phyloP scores from a whole-genome alignment of 2,329 filamentous ascomycete genomes.

The Curvularia lunata region DNA sequence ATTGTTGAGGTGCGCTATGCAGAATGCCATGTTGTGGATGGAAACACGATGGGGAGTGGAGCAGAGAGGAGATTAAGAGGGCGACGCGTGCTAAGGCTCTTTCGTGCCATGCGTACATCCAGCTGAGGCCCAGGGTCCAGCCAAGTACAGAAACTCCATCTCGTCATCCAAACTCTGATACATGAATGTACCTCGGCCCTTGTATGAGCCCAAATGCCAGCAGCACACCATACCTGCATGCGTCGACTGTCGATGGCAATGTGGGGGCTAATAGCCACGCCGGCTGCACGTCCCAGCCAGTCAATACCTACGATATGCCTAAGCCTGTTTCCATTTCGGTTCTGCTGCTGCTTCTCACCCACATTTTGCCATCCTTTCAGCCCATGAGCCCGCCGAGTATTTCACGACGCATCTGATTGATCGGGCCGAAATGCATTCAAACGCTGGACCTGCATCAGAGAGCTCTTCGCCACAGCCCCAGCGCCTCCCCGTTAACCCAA shows the following conservation, averaged over 20 bases:
- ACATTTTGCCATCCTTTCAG: conserved; percentile 10
- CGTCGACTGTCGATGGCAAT: conserved; percentile 1
- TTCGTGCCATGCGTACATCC: not conserved
- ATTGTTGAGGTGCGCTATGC: not conserved
- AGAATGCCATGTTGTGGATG: not conserved
- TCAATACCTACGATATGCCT: not conserved
- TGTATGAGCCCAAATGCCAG: not conserved
- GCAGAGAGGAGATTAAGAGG: not conserved
- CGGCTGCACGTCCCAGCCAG: conserved; percentile 6
- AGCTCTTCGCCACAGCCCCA: conserved; percentile 21
- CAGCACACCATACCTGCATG: not conserved
- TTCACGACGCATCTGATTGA: conserved; percentile 12
- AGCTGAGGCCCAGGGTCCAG: not conserved
- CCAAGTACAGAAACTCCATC: not conserved
- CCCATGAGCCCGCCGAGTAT: conserved; percentile 10
- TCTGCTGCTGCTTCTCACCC: conserved; percentile 8
- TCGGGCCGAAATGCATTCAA: conserved; percentile 21
- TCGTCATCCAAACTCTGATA: not conserved
- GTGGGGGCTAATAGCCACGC: conserved; percentile 12
- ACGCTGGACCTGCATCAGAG: conserved; percentile 13
- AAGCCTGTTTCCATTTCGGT: conserved; percentile 10
- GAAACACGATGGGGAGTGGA: not conserved
- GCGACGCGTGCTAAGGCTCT: not conserved
- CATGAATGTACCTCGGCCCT: not conserved
- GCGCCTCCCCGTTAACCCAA: conserved; percentile 32